phyloP scores from a whole-genome alignment of 2,329 filamentous ascomycete genomes.

The Cladophialophora psammophila region DNA sequence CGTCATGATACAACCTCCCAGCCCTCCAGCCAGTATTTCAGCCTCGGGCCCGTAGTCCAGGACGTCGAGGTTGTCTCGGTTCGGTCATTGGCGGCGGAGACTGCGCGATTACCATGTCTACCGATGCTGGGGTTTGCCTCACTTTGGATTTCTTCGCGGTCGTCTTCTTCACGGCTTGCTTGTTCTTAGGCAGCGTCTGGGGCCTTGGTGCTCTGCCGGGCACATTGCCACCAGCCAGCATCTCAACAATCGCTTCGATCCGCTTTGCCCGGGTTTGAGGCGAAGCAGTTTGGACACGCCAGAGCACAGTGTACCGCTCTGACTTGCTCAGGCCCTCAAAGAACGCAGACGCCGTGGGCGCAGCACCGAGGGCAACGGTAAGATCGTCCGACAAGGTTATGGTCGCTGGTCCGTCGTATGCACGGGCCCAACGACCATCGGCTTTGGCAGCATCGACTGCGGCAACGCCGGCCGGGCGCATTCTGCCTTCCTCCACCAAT shows the following conservation, averaged over 20 bases:
- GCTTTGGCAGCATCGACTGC: constrained; percentile 63
- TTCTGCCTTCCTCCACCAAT: constrained; percentile 56
- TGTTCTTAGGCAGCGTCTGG: neutral
- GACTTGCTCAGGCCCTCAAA: constrained; percentile 56
- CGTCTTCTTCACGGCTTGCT: constrained; percentile 9
- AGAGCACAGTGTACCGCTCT: constrained; percentile 57
- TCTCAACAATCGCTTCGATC: constrained; percentile 53
- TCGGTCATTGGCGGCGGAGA: neutral
- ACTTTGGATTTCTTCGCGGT: neutral
- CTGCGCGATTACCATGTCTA: neutral
- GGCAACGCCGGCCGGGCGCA: constrained; percentile 57
- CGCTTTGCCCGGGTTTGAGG: constrained; percentile 45
- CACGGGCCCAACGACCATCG: constrained; percentile 66
- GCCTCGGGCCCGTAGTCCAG: constrained; percentile 15
- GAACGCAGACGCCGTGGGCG: constrained; percentile 47
- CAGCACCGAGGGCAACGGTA: constrained; percentile 50
- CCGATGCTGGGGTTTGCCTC: neutral
- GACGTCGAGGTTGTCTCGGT: constrained; percentile 9
- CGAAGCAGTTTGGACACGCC: constrained; percentile 54
- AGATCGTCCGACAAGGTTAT: constrained; percentile 61
- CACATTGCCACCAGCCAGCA: constrained; percentile 45
- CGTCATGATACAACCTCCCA: neutral
- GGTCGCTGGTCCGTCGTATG: constrained; percentile 60
- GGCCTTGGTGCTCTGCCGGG: neutral
- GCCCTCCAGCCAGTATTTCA: neutral